A percentile compares a stretch with the other conserved stretches of the same genome.
phyloP scores from a whole-genome alignment of 2,329 filamentous ascomycete species.

The Chaetomium olivaceum region DNA sequence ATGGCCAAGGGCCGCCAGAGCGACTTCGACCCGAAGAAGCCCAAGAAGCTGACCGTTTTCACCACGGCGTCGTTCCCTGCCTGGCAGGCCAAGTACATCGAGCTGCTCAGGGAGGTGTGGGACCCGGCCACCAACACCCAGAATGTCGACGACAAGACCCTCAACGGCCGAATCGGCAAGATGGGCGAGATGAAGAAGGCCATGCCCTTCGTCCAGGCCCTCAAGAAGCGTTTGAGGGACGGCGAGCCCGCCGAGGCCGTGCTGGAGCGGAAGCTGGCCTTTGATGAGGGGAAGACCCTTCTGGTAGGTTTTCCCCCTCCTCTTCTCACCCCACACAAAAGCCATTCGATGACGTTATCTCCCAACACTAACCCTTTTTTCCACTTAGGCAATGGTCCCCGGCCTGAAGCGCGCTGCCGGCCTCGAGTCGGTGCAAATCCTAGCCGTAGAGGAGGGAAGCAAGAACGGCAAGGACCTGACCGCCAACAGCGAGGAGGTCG shows the following conservation, averaged over 20 bases:
- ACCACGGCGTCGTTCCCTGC: slow-evolving; percentile 75
- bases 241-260: slow-evolving; percentile 68
- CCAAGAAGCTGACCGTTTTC: slow-evolving; percentile 89
- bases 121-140: slow-evolving; percentile 59
- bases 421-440: slow-evolving; percentile 69
- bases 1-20: slow-evolving; percentile 88
- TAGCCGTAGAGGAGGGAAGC: slow-evolving; percentile 69
- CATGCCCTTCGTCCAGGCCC: slow-evolving; percentile 89
- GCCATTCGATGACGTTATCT: not conserved
- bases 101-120: slow-evolving; percentile 72
- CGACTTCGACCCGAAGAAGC: slow-evolving; percentile 83
- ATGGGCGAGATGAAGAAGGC: slow-evolving; percentile 92
- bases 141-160: slow-evolving; percentile 71
- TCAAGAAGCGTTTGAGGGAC: slow-evolving; percentile 79
- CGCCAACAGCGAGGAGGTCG: slow-evolving; percentile 53
- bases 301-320: slow-evolving; percentile 26
- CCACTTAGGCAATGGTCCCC: slow-evolving; percentile 67
- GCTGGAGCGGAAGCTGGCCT: slow-evolving; percentile 80
- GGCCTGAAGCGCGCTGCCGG: slow-evolving; percentile 74
- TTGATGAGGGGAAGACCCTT: slow-evolving; percentile 79
- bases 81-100: slow-evolving; percentile 91
- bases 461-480: slow-evolving; percentile 62
- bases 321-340: not conserved
- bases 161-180: slow-evolving; percentile 78
- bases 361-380: not conserved